Percentiles rank a stretch among this genome's conserved stretches.
Conservation (phyloP, 1,139 yeast genomes). For the Saccharomyces hybrid region DNA sequence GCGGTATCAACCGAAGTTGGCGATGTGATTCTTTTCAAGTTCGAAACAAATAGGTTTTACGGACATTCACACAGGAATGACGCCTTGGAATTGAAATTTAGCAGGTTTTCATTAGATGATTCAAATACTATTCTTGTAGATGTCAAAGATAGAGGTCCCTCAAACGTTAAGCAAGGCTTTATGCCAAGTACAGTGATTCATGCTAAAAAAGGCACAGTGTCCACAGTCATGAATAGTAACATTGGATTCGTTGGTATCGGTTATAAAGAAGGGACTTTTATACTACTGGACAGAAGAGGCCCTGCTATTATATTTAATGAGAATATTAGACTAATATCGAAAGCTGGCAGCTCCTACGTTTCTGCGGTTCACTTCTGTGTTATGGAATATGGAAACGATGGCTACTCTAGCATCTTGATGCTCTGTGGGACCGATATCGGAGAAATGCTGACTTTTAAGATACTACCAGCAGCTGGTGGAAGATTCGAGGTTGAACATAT, state of each 20-base stretch:
- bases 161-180: slow-evolving; percentile 51
- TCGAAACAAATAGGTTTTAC: slow-evolving; percentile 46
- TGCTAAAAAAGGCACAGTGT: slow-evolving; percentile 40
- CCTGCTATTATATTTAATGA: slow-evolving; percentile 68
- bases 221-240: slow-evolving; percentile 60
- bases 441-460: slow-evolving; percentile 60
- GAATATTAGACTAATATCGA: slow-evolving; percentile 25
- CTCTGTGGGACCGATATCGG: slow-evolving; percentile 78
- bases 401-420: slow-evolving; percentile 64
- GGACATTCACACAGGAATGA: slow-evolving; percentile 30
- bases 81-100: slow-evolving; percentile 27
- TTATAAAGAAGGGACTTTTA: slow-evolving; percentile 64
- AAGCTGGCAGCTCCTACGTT: slow-evolving; percentile 32
- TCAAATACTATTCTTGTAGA: slow-evolving; percentile 29
- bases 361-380: slow-evolving; percentile 68
- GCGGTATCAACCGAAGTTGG: slow-evolving; percentile 57
- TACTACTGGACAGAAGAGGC: slow-evolving; percentile 77
- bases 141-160: slow-evolving; percentile 35
- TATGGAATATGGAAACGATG: slow-evolving; percentile 54
- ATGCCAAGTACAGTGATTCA: slow-evolving; percentile 56
- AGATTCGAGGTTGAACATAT: slow-evolving; percentile 56
- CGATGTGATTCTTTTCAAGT: slow-evolving; percentile 67
- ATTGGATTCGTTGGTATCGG: slow-evolving; percentile 84
- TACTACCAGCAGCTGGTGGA: slow-evolving; percentile 62
- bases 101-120: slow-evolving; percentile 28